A percentile compares a stretch with the other conserved stretches of the same genome.
Conservation (phyloP, 169 alveolate genomes). For the Eimeria acervulina region DNA sequence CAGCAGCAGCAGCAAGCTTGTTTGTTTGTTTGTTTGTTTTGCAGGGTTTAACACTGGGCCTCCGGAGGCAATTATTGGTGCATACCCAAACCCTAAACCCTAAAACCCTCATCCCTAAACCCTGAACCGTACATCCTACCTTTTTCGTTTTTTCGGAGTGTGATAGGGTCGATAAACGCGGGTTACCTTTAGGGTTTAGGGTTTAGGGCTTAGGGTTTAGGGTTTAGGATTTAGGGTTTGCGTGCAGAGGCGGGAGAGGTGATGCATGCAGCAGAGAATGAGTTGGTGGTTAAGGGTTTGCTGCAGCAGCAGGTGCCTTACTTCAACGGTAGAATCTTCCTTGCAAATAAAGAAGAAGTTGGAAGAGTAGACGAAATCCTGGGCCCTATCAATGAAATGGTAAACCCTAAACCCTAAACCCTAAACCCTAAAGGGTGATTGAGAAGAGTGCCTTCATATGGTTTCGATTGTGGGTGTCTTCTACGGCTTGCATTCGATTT, state of each 20-base stretch:
- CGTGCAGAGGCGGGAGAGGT: conserved; percentile 84
- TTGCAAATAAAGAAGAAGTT: conserved; percentile 96
- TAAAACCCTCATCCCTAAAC: too few species aligned
- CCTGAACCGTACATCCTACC: too few species aligned
- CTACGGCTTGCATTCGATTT: too few species aligned
- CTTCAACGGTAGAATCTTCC: conserved; percentile 96
- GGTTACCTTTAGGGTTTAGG: too few species aligned
- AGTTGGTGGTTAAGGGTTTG: conserved; percentile 93
- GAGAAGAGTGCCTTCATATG: too few species aligned
- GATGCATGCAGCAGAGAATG: conserved; percentile 95
- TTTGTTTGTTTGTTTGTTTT: background rate
- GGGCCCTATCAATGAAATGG: conserved; percentile 96
- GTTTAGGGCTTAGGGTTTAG: background rate
- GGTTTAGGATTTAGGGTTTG: background rate
- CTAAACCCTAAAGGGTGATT: background rate
- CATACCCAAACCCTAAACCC: too few species aligned
- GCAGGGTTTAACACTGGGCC: conserved; percentile 61
- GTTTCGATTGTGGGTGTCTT: background rate
- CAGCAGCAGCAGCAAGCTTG: background rate
- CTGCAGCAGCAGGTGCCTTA: conserved; percentile 95
- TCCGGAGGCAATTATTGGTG: conserved; percentile 45
- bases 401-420: conserved; percentile 55
- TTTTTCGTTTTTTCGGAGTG: too few species aligned
- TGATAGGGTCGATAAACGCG: too few species aligned
- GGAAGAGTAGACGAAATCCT: conserved; percentile 97